Percentiles rank a stretch among this genome's conserved stretches.
These are phyloP conservation scores for Plasmodium gonderi DNA, from an alignment of 169 alveolate genomes.

Conservation along the genomic window DNA sequence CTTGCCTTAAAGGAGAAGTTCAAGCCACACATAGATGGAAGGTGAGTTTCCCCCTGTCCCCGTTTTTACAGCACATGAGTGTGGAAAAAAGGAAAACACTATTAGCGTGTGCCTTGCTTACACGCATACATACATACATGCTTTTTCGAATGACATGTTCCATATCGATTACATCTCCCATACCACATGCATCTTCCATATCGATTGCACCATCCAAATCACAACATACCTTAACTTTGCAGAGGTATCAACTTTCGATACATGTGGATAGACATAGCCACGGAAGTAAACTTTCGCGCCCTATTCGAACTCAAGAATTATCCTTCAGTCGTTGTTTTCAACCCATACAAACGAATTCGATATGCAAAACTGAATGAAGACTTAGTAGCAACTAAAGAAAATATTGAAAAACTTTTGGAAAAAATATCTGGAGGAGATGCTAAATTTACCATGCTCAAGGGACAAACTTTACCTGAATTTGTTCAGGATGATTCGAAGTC, in stretches of 20 bases:
- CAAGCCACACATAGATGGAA: conserved; percentile 86
- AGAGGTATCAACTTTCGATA: conserved; percentile 86
- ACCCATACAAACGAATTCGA: conserved; percentile 86
- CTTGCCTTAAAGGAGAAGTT: conserved; percentile 84
- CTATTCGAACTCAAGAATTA: conserved; percentile 78
- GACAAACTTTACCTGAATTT: conserved; percentile 85
- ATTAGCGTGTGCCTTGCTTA: no score
- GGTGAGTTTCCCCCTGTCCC: conserved; percentile 12
- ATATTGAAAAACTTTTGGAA: conserved; percentile 85
- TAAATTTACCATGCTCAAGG: conserved; percentile 84
- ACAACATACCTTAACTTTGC: no score
- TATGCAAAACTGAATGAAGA: conserved; percentile 83
- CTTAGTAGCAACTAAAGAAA: conserved; percentile 79
- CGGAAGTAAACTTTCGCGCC: conserved; percentile 83
- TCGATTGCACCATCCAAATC: not conserved
- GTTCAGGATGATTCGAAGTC: conserved; percentile 26
- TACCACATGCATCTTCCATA: not conserved
- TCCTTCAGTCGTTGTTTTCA: conserved; percentile 89
- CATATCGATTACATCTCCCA: not conserved
- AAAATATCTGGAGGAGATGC: conserved; percentile 91
- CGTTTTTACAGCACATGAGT: not conserved
- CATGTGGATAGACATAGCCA: conserved; percentile 90
- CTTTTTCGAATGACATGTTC: not conserved
- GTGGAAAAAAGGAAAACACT: no score
- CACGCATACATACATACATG: no score